phyloP scores from a whole-genome alignment of 2,329 filamentous ascomycete genomes.

The Epichloe scottii region DNA sequence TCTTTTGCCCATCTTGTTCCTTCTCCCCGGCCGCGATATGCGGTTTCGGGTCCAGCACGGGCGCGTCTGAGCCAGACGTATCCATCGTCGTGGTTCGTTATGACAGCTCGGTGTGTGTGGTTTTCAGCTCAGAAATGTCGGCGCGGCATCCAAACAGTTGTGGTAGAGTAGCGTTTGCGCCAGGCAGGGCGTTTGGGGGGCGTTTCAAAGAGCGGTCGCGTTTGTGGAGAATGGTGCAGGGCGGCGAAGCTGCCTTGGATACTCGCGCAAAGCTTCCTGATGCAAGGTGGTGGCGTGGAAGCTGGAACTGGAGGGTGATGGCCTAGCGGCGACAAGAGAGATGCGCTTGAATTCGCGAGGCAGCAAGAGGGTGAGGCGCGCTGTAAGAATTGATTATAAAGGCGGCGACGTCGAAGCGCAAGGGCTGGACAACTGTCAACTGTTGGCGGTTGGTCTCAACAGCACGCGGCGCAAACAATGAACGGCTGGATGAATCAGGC shows the following conservation, averaged over 20 bases:
- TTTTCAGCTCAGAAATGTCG: neutral
- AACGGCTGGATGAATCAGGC: neutral
- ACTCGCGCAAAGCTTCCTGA: neutral
- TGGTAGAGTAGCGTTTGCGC: conserved; percentile 8
- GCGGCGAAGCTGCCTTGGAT: neutral
- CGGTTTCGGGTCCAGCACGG: conserved; percentile 36
- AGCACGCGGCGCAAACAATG: conserved; percentile 4
- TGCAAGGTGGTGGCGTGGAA: neutral
- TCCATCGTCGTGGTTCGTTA: conserved; percentile 39
- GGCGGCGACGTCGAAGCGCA: neutral
- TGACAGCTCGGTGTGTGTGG: neutral
- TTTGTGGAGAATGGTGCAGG: neutral
- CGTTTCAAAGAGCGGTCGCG: neutral
- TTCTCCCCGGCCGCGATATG: conserved; percentile 15
- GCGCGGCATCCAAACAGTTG: conserved; percentile 8
- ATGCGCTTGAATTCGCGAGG: neutral
- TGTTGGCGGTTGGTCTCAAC: neutral
- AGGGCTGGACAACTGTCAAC: conserved; percentile 1
- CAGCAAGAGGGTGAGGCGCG: neutral
- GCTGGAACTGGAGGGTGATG: neutral
- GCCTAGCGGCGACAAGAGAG: neutral
- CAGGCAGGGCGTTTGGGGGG: neutral
- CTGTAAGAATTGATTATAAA: neutral
- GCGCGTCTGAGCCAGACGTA: conserved; percentile 31
- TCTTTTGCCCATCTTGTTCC: conserved; percentile 19